Conservation (phyloP, 1,284 basidiomycete genomes). For the Ustilago trichophora region DNA sequence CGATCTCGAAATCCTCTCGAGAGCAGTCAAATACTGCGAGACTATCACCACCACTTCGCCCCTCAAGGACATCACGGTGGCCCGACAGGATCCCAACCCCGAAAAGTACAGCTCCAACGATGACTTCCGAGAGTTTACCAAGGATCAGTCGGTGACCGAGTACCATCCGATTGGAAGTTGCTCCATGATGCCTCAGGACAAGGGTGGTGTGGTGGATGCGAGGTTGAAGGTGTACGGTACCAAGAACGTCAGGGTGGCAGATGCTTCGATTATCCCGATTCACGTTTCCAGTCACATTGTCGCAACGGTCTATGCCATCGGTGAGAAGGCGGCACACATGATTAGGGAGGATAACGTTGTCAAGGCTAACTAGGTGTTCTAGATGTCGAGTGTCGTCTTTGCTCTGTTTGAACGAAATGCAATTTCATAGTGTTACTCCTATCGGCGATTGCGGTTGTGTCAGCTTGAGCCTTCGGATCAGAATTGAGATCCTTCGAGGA, state of each 20-base stretch:
- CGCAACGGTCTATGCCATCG: conserved; percentile 44
- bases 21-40: conserved; percentile 51
- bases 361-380: conserved; percentile 3
- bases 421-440: too few species aligned
- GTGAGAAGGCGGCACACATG: conserved; percentile 50
- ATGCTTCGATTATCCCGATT: conserved; percentile 58
- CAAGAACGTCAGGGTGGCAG: conserved; percentile 71
- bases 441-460: too few species aligned
- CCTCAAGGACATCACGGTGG: conserved; percentile 39
- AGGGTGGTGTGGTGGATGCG: conserved; percentile 76
- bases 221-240: conserved; percentile 75
- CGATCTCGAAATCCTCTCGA: conserved; percentile 52
- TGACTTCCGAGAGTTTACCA: conserved; percentile 45
- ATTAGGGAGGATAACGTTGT: conserved; percentile 30
- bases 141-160: conserved; percentile 51
- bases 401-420: too few species aligned
- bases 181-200: conserved; percentile 74
- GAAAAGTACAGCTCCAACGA: conserved; percentile 30
- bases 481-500: too few species aligned
- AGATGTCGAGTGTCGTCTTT: too few species aligned
- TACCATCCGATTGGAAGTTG: conserved; percentile 72
- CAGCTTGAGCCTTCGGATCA: too few species aligned
- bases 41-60: conserved; percentile 26
- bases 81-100: conserved; percentile 42
- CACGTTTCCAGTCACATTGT: conserved; percentile 47